These are phyloP conservation scores for Cryomyces minteri DNA, from an alignment of 495 filamentous ascomycete genomes.

Conservation along the genomic window DNA sequence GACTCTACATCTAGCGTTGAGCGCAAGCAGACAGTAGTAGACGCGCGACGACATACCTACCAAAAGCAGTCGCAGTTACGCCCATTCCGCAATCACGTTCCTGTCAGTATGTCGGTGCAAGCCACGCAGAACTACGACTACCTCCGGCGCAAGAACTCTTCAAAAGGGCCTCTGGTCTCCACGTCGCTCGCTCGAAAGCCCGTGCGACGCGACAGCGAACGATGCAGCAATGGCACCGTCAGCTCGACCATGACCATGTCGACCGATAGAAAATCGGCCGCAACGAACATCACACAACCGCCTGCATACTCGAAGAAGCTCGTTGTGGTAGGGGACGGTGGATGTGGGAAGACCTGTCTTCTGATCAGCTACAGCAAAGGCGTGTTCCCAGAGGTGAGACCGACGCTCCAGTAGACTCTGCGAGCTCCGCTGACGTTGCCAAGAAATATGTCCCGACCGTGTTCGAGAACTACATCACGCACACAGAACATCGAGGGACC, in stretches of 20 bases:
- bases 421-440: constrained; percentile 1
- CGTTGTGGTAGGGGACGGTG: constrained; percentile 93
- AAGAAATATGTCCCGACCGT: constrained; percentile 99
- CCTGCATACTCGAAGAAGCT: constrained; percentile 97
- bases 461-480: constrained; percentile 99
- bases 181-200: constrained; percentile 18
- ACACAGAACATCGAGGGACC: constrained; percentile 66
- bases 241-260: constrained; percentile 55
- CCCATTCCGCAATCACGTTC: not conserved
- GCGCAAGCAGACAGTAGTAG: too few species aligned
- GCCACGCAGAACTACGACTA: constrained; percentile 23
- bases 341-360: constrained; percentile 96
- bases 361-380: constrained; percentile 97
- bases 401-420: constrained; percentile 1
- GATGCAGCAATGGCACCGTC: constrained; percentile 62
- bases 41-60: too few species aligned
- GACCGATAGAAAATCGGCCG: constrained; percentile 51
- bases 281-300: constrained; percentile 70
- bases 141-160: constrained; percentile 21
- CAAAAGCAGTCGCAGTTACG: not conserved
- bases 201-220: constrained; percentile 38
- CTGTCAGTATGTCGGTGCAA: constrained; percentile 7
- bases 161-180: constrained; percentile 8
- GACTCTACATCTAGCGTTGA: too few species aligned
- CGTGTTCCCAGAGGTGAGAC: constrained; percentile 85